Base-by-base conservation (phyloP, 106 monocot genomes). In the Dactylorhiza incarnata region DNA sequence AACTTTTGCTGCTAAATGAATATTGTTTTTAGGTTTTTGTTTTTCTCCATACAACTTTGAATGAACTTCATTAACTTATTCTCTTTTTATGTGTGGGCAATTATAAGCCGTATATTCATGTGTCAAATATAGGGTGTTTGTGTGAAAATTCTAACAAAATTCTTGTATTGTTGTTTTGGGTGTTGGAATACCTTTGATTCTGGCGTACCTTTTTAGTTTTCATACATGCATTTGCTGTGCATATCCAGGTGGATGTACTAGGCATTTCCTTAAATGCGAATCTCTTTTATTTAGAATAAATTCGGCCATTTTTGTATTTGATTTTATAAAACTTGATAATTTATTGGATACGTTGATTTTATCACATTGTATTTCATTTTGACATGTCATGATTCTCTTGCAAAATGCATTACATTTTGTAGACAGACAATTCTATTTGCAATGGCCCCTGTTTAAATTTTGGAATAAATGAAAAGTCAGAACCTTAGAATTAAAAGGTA, bases 1-100 rank as follows among this genome's bases (percentile, higher is more conserved):
- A 15, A 45, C 23, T 25, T 25, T 68, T 86, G 14, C 1, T 61
- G 24, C 15, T 79, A 16, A 71, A 46, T n/a, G 58, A 59, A 59
- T 59, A 22, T 59, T 59, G 8, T 59, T 20, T 59, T 59, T 59
- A 59, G 58, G 58, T 59, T 22, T 20, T 59, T 19, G n/a, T 22
- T 20, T 59, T 59, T 20, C 12, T 19, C 6, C 22, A 22, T 59
- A 22, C 58, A 59, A 22, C 22, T 9, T 59, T 19, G 20, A 7
- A 6, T 59, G 58, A 20, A 0, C n/a, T 22, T 59, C 22, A 5
- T 59, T 6, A 59, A 59, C 7, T 20, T 6, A 20, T 59, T 22
- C 5, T 59, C 58, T 59, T 59, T 19, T 59, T 59, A 59, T 59
- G 58, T 22, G 0, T 59, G 58, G 58, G 22, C 22, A 20, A 59